Evolutionary conservation across 1,139 yeast genomes (phyloP).

Genomic region (Suhomyces yuchorum): DNA sequence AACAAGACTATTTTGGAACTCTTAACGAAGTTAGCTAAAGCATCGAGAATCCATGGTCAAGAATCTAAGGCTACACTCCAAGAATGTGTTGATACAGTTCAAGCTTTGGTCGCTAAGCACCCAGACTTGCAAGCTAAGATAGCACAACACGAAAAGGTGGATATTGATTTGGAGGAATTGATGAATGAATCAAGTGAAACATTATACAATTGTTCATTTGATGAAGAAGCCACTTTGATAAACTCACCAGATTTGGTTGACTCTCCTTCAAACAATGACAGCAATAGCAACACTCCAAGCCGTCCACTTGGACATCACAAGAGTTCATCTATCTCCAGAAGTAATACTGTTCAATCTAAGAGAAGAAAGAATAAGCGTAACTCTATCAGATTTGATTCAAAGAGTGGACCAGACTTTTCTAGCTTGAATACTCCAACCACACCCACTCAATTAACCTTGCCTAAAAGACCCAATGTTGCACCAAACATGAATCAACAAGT

Average conservation of each 20-base stretch:
- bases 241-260: constrained; percentile 29
- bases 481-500: constrained; percentile 8
- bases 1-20: constrained; percentile 50
- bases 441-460: constrained; percentile 25
- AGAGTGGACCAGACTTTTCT: constrained; percentile 25
- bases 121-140: constrained; percentile 42
- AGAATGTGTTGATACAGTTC: constrained; percentile 35
- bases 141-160: constrained; percentile 30
- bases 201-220: constrained; percentile 36
- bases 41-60: constrained; percentile 53
- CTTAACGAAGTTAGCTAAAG: constrained; percentile 44
- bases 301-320: constrained; percentile 15
- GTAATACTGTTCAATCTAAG: constrained; percentile 30
- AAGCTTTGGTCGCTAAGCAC: constrained; percentile 32
- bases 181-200: constrained; percentile 39
- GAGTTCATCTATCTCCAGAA: constrained; percentile 24
- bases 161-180: constrained; percentile 38
- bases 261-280: constrained; percentile 13
- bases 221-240: constrained; percentile 38
- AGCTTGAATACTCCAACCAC: constrained; percentile 23
- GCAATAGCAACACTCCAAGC: constrained; percentile 14
- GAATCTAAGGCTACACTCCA: constrained; percentile 40
- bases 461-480: constrained; percentile 24
- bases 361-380: constrained; percentile 37
- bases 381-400: constrained; percentile 32